Percentiles rank a stretch among this genome's conserved stretches.
Conservation (phyloP, 148 eudicot genomes). For the Diospyros kaki region DNA sequence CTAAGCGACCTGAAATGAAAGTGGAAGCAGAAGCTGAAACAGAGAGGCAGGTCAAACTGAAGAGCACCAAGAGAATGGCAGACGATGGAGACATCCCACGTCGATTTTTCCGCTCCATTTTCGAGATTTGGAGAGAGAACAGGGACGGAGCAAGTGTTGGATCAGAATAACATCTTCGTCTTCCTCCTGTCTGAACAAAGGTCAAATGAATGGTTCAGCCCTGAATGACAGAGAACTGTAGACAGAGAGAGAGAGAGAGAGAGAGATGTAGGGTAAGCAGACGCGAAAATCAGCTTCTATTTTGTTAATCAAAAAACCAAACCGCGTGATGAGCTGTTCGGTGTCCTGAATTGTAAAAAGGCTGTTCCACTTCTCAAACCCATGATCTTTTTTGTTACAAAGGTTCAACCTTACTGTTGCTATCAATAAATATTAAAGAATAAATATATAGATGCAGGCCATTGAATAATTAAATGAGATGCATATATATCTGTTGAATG, state of each 20-base stretch:
- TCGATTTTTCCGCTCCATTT: not conserved
- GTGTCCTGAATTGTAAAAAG: too few species aligned
- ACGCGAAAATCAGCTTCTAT: too few species aligned
- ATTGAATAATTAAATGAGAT: not conserved
- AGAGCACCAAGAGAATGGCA: not conserved
- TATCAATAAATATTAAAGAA: not conserved
- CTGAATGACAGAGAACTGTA: too few species aligned
- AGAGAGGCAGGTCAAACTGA: slow-evolving; percentile 6
- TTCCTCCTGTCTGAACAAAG: too few species aligned
- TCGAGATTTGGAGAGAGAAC: not conserved
- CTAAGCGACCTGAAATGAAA: slow-evolving; percentile 25
- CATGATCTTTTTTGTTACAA: too few species aligned
- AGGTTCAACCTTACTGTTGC: not conserved
- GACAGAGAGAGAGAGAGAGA: too few species aligned
- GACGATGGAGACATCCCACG: not conserved
- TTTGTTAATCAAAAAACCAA: too few species aligned
- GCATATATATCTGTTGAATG: slow-evolving; percentile 8
- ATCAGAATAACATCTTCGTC: too few species aligned
- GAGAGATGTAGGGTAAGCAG: not conserved
- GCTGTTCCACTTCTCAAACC: too few species aligned
- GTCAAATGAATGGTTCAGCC: too few species aligned
- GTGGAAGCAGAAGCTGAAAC: slow-evolving; percentile 25
- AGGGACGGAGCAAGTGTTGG: not conserved
- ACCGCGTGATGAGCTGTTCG: too few species aligned
- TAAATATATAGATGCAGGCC: not conserved